Evolutionary conservation across 352 stramenopile species (phyloP).

Genomic region (Phytopythium oedochilum): DNA sequence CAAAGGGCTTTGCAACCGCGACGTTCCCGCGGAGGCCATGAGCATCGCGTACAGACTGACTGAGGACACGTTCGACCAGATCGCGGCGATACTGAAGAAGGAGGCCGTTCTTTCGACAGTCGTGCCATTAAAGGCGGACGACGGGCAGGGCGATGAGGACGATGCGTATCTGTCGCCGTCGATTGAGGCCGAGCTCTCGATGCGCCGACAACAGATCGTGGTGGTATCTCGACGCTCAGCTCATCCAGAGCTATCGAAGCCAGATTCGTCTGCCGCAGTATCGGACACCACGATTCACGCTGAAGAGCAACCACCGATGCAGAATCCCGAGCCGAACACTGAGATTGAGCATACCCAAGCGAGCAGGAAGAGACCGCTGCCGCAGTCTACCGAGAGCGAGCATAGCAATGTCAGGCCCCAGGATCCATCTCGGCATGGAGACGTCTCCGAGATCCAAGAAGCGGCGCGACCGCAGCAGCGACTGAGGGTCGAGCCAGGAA

Average conservation of each 20-base stretch:
- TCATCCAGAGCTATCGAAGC: neutral
- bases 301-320: neutral
- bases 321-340: neutral
- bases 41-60: constrained; percentile 26
- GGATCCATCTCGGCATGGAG: too few relatives aligned
- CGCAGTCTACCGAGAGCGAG: neutral
- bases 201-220: neutral
- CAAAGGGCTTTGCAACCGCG: constrained; percentile 20
- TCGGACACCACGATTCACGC: neutral
- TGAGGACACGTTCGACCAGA: constrained; percentile 19
- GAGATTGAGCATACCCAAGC: neutral
- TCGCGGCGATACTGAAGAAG: constrained; percentile 22
- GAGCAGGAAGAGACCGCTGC: neutral
- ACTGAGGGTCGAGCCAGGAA: neutral
- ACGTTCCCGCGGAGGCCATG: constrained; percentile 30
- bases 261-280: neutral
- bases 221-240: neutral
- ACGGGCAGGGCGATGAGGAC: neutral
- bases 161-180: neutral
- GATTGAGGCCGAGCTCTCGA: neutral
- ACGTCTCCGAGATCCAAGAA: neutral
- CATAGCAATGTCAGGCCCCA: too few relatives aligned
- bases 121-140: neutral
- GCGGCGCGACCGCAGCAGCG: neutral
- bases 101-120: constrained; percentile 24